These are phyloP conservation scores for Asterochloris erici DNA, from an alignment of 139 green algal species.

Conservation along the genomic window DNA sequence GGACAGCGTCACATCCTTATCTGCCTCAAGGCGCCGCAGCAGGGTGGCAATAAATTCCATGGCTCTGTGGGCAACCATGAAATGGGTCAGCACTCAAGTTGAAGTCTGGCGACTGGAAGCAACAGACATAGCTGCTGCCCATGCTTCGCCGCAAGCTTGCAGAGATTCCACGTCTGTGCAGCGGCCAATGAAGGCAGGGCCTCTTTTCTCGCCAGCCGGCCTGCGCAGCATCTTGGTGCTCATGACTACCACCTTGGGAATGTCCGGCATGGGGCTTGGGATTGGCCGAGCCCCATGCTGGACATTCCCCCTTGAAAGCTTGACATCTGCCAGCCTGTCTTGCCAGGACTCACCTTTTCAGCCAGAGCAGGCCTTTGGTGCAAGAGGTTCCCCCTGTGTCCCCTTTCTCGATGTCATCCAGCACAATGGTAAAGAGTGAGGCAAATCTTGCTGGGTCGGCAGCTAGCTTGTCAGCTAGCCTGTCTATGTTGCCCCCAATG, in stretches of 20 bases:
- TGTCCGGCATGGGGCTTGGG: background rate
- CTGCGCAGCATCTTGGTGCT: background rate
- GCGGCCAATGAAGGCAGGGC: background rate
- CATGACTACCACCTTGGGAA: background rate
- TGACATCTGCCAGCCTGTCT: background rate
- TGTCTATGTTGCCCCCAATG: slow-evolving; percentile 68
- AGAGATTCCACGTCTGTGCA: too few relatives aligned
- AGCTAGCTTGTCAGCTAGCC: slow-evolving; percentile 34
- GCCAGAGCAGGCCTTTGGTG: slow-evolving; percentile 76
- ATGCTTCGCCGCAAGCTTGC: background rate
- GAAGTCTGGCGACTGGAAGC: background rate
- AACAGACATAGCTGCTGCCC: too few relatives aligned
- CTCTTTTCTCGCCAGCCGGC: background rate
- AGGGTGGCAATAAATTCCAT: slow-evolving; percentile 71
- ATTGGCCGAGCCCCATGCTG: background rate
- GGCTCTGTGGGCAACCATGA: slow-evolving; percentile 38
- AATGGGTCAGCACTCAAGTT: too few relatives aligned
- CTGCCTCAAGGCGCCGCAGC: slow-evolving; percentile 41
- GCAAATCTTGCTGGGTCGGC: slow-evolving; percentile 43
- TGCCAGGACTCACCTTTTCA: slow-evolving; percentile 48
- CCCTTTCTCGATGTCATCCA: slow-evolving; percentile 53
- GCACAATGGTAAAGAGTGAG: slow-evolving; percentile 57
- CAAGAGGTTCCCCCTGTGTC: slow-evolving; percentile 34
- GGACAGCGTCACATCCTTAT: slow-evolving; percentile 27
- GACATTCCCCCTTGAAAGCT: background rate